Evolutionary conservation across 768 basidiomycete species (phyloP).

Genomic region (Trametes cubensis): DNA sequence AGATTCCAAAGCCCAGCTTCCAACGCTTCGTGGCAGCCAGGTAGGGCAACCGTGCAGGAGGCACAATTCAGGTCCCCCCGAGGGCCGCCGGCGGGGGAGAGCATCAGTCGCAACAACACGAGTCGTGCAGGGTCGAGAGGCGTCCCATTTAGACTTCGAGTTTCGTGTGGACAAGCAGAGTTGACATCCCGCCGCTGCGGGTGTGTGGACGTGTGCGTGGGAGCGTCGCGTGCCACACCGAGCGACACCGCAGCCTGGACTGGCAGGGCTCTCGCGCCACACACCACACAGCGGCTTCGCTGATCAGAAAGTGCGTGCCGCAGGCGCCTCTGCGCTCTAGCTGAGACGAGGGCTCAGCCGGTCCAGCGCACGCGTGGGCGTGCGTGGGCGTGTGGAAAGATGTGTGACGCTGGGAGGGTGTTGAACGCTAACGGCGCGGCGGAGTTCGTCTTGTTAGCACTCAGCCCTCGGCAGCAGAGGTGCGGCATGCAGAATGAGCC

Average conservation of each 20-base stretch:
- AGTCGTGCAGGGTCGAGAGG: constrained; percentile 1
- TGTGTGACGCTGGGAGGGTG: constrained; percentile 3
- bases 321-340: no score
- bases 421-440: neutral
- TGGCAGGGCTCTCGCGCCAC: no score
- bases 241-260: no score
- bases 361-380: neutral
- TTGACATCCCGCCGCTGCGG: constrained; percentile 1
- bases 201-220: constrained; percentile 3
- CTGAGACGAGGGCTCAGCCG: constrained; percentile 11
- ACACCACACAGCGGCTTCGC: no score
- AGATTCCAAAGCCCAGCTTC: neutral
- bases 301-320: no score
- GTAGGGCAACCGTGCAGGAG: neutral
- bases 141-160: neutral
- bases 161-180: no score
- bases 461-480: constrained; percentile 1
- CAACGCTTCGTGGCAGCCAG: neutral
- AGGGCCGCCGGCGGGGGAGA: constrained; percentile 2
- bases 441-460: constrained; percentile 3
- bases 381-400: constrained; percentile 8
- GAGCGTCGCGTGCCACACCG: neutral
- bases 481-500: neutral
- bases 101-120: neutral
- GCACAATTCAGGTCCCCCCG: neutral